These are phyloP conservation scores for Pythium folliculosum DNA, from an alignment of 352 stramenopile species.

Conservation along the genomic window DNA sequence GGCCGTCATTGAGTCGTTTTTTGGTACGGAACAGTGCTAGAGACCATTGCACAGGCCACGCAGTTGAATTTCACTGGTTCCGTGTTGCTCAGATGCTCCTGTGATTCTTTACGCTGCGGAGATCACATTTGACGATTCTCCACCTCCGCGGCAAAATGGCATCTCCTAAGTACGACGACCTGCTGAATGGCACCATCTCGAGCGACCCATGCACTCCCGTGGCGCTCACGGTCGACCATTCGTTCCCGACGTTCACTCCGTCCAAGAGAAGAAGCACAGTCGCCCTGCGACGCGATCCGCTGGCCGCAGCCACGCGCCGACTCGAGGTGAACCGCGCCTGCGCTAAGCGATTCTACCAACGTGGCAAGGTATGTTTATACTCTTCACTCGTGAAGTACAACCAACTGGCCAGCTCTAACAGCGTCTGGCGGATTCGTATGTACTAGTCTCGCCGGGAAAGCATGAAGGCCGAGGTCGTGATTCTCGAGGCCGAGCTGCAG, in stretches of 20 bases:
- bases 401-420: background rate
- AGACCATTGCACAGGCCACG: background rate
- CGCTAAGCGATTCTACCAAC: constrained; percentile 16
- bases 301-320: background rate
- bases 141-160: background rate
- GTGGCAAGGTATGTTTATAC: constrained; percentile 8
- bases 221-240: background rate
- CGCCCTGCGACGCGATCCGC: background rate
- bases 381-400: background rate
- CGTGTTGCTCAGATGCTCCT: background rate
- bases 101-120: background rate
- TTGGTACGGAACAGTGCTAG: too few species aligned
- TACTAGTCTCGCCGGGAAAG: background rate
- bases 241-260: background rate
- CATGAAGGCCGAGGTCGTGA: constrained; percentile 3
- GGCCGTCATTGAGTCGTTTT: background rate
- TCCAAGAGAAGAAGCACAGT: constrained; percentile 12
- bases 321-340: constrained; percentile 13
- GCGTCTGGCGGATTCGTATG: background rate
- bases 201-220: background rate
- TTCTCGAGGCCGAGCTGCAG: constrained; percentile 3
- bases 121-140: background rate
- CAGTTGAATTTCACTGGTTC: background rate
- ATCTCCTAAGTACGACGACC: background rate
- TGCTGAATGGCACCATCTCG: background rate